Percentiles rank a stretch among this genome's conserved stretches.
phyloP scores from a whole-genome alignment of 495 filamentous ascomycete genomes.

The Lophium mytilinum region DNA sequence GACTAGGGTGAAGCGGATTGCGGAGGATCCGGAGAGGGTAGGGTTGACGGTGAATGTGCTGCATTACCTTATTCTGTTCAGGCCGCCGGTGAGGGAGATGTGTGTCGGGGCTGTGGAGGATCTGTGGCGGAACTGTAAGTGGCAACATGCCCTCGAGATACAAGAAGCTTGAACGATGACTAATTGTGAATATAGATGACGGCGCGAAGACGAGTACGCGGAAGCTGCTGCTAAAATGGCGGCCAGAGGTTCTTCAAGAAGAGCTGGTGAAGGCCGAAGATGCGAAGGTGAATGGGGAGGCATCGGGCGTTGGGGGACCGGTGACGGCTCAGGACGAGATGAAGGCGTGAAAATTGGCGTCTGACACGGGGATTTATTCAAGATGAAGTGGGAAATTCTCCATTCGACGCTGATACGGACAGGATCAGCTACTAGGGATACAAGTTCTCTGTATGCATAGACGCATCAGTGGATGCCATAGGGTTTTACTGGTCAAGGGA shows the following conservation, averaged over 20 bases:
- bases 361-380: no score
- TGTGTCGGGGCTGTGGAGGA: conserved; percentile 76
- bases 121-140: conserved; percentile 74
- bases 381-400: no score
- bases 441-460: no score
- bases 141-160: no score
- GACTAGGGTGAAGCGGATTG: conserved; percentile 67
- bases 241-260: conserved; percentile 39
- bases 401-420: no score
- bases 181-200: conserved; percentile 31
- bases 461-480: no score
- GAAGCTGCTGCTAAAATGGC: conserved; percentile 44
- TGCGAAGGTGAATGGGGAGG: not conserved
- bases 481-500: no score
- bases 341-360: no score
- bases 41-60: conserved; percentile 40
- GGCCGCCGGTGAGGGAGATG: conserved; percentile 72
- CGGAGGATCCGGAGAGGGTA: conserved; percentile 77
- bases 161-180: conserved; percentile 5
- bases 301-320: no score
- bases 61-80: conserved; percentile 76
- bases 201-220: conserved; percentile 38
- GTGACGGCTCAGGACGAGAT: no score
- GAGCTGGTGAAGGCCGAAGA: not conserved
- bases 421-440: no score